A percentile compares a stretch with the other conserved stretches of the same genome.
phyloP scores from a whole-genome alignment of 495 filamentous ascomycete species.

The Aspergillus incahuasiensis region DNA sequence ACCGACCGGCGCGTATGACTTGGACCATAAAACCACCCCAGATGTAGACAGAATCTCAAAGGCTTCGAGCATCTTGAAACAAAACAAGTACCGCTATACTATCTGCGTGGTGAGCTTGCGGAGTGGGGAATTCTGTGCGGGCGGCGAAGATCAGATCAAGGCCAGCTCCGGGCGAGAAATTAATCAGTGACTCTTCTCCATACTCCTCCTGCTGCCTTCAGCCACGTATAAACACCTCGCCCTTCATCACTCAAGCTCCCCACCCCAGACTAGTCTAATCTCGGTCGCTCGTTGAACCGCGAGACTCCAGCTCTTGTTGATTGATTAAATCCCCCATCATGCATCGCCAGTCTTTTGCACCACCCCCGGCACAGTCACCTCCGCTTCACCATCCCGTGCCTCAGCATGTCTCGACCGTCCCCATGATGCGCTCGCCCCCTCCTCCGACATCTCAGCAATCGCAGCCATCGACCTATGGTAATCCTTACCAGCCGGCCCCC shows the following conservation, averaged over 20 bases:
- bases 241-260: conserved; percentile 7
- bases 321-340: conserved; percentile 41
- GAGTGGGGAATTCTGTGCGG: conserved; percentile 34
- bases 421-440: conserved; percentile 96
- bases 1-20: conserved; percentile 73
- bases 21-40: conserved; percentile 94
- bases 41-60: conserved; percentile 96
- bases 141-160: conserved; percentile 25
- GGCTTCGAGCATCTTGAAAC: conserved; percentile 71
- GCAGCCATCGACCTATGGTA: conserved; percentile 64
- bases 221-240: conserved; percentile 43
- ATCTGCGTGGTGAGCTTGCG: conserved; percentile 7
- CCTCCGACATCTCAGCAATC: conserved; percentile 74
- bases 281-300: background rate
- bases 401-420: conserved; percentile 96
- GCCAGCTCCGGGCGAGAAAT: conserved; percentile 5
- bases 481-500: conserved; percentile 60
- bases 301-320: background rate
- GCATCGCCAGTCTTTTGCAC: conserved; percentile 78
- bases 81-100: background rate
- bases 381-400: conserved; percentile 97
- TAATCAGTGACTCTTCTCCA: background rate
- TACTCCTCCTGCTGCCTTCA: conserved; percentile 20
- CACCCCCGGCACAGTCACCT: conserved; percentile 77
- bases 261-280: background rate